These are phyloP conservation scores for Nannizziopsis barbatae DNA, from an alignment of 2,329 filamentous ascomycete genomes.

Conservation along the genomic window DNA sequence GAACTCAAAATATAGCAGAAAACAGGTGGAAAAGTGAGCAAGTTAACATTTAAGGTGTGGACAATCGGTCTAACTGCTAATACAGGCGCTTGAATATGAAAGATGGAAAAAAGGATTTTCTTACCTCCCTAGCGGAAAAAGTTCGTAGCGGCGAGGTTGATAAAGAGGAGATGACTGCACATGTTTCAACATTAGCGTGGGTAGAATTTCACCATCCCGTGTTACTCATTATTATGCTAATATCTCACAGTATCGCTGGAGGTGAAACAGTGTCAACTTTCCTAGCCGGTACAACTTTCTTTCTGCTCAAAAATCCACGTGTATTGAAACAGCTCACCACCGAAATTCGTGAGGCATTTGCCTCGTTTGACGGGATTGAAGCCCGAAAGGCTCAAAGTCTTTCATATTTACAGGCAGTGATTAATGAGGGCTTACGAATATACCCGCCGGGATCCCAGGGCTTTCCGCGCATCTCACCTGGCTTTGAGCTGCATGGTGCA, in stretches of 20 bases:
- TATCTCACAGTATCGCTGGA: too few species aligned
- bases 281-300: constrained; percentile 30
- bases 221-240: too few species aligned
- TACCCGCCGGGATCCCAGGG: constrained; percentile 18
- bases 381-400: constrained; percentile 8
- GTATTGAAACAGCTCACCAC: constrained; percentile 5
- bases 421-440: constrained; percentile 19
- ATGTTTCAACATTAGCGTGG: constrained; percentile 30
- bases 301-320: constrained; percentile 23
- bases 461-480: constrained; percentile 11
- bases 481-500: too few species aligned
- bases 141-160: too few species aligned
- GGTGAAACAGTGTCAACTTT: constrained; percentile 37
- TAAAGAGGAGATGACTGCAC: constrained; percentile 31
- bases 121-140: too few species aligned
- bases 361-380: constrained; percentile 9
- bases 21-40: too few species aligned
- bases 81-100: too few species aligned
- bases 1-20: too few species aligned
- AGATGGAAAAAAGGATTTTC: too few species aligned
- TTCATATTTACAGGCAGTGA: constrained; percentile 17
- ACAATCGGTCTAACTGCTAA: too few species aligned
- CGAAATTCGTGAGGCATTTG: constrained; percentile 9
- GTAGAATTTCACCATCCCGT: too few species aligned
- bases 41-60: too few species aligned